Percentiles rank a stretch among this genome's conserved stretches.
phyloP scores from a whole-genome alignment of 1,284 basidiomycete species.

The Microbotryum scabiosae region DNA sequence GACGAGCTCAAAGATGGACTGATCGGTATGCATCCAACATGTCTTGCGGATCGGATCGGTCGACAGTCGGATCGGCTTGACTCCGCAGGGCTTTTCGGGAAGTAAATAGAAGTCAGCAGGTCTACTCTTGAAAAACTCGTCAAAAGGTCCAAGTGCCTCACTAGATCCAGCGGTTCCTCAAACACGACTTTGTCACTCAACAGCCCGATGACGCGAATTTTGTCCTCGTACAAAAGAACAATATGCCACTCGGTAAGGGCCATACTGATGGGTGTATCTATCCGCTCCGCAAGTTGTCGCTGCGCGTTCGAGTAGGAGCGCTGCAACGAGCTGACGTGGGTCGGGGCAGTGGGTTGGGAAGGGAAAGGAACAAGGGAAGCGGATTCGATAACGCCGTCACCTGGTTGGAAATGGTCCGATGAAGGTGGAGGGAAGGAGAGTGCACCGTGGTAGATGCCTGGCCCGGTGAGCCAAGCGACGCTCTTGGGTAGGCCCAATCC shows the following conservation, averaged over 20 bases:
- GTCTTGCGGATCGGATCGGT: conserved; percentile 79
- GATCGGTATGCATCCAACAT: conserved; percentile 89
- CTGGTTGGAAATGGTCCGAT: conserved; percentile 39
- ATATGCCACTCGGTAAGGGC: conserved; percentile 88
- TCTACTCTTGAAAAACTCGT: background rate
- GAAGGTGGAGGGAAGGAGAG: conserved; percentile 50
- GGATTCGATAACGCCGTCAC: conserved; percentile 68
- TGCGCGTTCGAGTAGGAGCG: conserved; percentile 55
- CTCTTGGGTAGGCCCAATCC: conserved; percentile 46
- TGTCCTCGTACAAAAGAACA: conserved; percentile 72
- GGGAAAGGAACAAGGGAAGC: conserved; percentile 45
- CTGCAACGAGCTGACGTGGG: conserved; percentile 38
- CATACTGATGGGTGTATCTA: conserved; percentile 59
- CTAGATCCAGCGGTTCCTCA: conserved; percentile 72
- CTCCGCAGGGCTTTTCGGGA: conserved; percentile 43
- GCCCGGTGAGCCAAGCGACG: conserved; percentile 87
- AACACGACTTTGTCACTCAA: conserved; percentile 76
- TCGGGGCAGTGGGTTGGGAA: conserved; percentile 5
- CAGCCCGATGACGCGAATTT: conserved; percentile 66
- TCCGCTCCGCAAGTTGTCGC: conserved; percentile 21
- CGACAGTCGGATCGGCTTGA: conserved; percentile 62
- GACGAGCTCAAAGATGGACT: conserved; percentile 81
- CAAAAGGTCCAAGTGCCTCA: conserved; percentile 40
- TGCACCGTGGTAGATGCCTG: conserved; percentile 65
- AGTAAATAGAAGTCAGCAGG: background rate